A percentile compares a stretch with the other conserved stretches of the same genome.
These are phyloP conservation scores for Phaeosphaeria sp. DNA, from an alignment of 2,329 filamentous ascomycete genomes.

Conservation along the genomic window DNA sequence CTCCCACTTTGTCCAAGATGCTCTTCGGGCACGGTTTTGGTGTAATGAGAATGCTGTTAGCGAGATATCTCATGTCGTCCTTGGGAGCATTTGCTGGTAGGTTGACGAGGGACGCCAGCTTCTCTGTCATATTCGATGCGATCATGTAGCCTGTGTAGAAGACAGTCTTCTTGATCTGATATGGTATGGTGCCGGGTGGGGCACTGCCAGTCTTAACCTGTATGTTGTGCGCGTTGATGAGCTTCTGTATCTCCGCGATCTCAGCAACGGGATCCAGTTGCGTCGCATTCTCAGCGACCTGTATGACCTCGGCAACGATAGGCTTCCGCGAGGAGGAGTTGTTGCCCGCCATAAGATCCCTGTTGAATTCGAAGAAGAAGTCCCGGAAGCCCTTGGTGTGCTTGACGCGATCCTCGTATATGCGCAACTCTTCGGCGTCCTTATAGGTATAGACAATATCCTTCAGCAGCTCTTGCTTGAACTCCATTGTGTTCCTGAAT, in stretches of 20 bases:
- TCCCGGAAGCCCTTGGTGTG: constrained; percentile 83
- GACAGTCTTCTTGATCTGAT: constrained; percentile 84
- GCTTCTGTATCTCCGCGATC: constrained; percentile 82
- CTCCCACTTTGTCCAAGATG: constrained; percentile 83
- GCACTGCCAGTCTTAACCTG: constrained; percentile 58
- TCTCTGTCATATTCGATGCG: constrained; percentile 71
- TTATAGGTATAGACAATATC: constrained; percentile 86
- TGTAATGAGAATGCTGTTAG: constrained; percentile 90
- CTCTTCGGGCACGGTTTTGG: constrained; percentile 74
- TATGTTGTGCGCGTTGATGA: constrained; percentile 87
- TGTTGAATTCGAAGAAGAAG: constrained; percentile 82
- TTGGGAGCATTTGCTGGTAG: constrained; percentile 69
- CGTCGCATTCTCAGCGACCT: constrained; percentile 78
- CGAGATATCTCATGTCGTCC: constrained; percentile 79
- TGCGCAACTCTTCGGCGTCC: constrained; percentile 77
- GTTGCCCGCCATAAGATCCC: constrained; percentile 54
- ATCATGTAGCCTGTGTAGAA: constrained; percentile 95
- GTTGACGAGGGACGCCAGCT: constrained; percentile 72
- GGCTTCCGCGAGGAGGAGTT: constrained; percentile 64
- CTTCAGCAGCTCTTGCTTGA: constrained; percentile 86
- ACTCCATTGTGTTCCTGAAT: constrained; percentile 84
- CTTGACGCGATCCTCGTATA: constrained; percentile 69
- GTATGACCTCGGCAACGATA: constrained; percentile 80
- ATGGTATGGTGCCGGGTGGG: constrained; percentile 54
- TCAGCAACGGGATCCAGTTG: constrained; percentile 80